Evolutionary conservation across 805 yeast genomes (phyloP).

Genomic region (Candida maesae): DNA sequence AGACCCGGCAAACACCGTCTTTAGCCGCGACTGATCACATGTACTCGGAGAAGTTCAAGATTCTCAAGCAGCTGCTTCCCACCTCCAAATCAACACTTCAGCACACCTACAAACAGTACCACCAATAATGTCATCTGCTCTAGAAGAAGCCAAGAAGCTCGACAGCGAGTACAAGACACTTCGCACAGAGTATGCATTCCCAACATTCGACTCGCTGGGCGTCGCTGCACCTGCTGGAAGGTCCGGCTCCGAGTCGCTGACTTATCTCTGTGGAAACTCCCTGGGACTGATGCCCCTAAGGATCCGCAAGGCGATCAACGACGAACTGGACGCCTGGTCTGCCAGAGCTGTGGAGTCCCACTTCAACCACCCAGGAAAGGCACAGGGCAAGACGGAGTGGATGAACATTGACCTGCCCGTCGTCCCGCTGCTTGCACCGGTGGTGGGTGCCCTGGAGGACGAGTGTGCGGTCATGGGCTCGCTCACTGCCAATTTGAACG

Average conservation of each 20-base stretch:
- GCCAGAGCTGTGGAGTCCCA: constrained; percentile 81
- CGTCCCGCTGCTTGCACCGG: constrained; percentile 59
- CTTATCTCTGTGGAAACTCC: constrained; percentile 90
- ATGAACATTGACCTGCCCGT: constrained; percentile 80
- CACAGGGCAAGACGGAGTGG: constrained; percentile 61
- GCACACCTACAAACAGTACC: not conserved
- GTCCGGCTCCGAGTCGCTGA: constrained; percentile 26
- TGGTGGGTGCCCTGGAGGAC: constrained; percentile 70
- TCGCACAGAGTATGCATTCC: constrained; percentile 52
- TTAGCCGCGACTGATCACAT: too few relatives aligned
- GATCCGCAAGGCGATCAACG: constrained; percentile 51
- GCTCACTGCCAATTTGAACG: constrained; percentile 76
- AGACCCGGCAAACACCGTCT: too few relatives aligned
- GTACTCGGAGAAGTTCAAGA: too few relatives aligned
- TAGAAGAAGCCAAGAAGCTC: constrained; percentile 9
- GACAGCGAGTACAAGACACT: constrained; percentile 30
- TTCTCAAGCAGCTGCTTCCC: too few relatives aligned
- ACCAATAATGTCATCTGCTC: not conserved
- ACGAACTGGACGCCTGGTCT: constrained; percentile 82
- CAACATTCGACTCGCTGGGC: constrained; percentile 64
- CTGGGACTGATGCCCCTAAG: constrained; percentile 81
- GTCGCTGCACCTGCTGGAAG: constrained; percentile 6
- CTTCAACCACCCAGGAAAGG: constrained; percentile 56
- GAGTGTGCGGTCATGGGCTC: constrained; percentile 91
- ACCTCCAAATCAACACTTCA: not conserved